These are phyloP conservation scores for Phytophthora capsici DNA, from an alignment of 352 stramenopile genomes.

Conservation along the genomic window DNA sequence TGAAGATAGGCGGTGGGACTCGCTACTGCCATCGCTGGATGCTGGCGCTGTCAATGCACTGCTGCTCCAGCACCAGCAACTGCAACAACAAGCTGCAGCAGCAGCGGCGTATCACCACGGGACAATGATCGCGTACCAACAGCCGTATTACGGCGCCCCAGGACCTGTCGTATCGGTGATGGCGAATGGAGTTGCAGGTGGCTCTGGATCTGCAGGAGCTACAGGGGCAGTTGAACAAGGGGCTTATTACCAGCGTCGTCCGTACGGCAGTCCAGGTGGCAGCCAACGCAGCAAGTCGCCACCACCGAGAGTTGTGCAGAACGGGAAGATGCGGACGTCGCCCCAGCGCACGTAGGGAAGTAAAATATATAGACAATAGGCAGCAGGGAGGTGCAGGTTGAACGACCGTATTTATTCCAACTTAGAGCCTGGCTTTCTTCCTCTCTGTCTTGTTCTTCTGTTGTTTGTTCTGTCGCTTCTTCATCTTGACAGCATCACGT, in stretches of 20 bases:
- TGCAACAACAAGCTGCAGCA: slow-evolving; percentile 39
- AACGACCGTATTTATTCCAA: slow-evolving; percentile 47
- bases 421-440: slow-evolving; percentile 44
- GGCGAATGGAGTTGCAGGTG: slow-evolving; percentile 22
- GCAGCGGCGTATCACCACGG: slow-evolving; percentile 38
- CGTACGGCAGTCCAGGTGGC: slow-evolving; percentile 29
- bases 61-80: slow-evolving; percentile 42
- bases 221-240: slow-evolving; percentile 12
- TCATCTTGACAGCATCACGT: slow-evolving; percentile 73
- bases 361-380: slow-evolving; percentile 40
- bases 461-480: slow-evolving; percentile 75
- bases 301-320: slow-evolving; percentile 10
- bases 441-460: slow-evolving; percentile 46
- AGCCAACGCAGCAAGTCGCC: slow-evolving; percentile 39
- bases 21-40: slow-evolving; percentile 41
- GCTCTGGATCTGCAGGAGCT: background rate
- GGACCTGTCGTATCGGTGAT: slow-evolving; percentile 8
- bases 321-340: slow-evolving; percentile 26
- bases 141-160: slow-evolving; percentile 38
- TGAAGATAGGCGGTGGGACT: slow-evolving; percentile 44
- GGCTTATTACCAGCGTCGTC: slow-evolving; percentile 22
- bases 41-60: slow-evolving; percentile 31
- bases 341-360: slow-evolving; percentile 29
- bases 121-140: slow-evolving; percentile 38
- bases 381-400: slow-evolving; percentile 31